A percentile compares a stretch with the other conserved stretches of the same genome.
Conservation (phyloP, 1,284 basidiomycete species). For the Rhodotorula sp. region DNA sequence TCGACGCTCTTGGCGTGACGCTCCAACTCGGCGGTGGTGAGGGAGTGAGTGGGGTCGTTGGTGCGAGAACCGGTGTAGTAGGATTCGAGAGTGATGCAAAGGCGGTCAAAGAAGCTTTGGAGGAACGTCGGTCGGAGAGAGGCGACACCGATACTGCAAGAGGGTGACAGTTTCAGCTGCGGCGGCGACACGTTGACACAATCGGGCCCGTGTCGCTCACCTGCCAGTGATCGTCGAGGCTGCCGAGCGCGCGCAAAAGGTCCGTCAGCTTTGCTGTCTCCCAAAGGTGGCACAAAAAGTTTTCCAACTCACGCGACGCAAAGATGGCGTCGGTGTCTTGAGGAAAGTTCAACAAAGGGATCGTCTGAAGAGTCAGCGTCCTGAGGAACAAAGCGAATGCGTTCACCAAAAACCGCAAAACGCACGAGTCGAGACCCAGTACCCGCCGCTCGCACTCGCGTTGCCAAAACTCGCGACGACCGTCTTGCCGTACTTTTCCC, state of each 20-base stretch:
- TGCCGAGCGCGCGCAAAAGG: not conserved
- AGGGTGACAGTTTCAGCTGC: not conserved
- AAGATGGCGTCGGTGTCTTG: conserved; percentile 36
- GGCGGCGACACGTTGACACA: not conserved
- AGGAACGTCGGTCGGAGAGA: conserved; percentile 51
- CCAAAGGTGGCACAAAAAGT: not conserved
- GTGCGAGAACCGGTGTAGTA: conserved; percentile 50
- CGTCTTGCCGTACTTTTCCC: conserved; percentile 48
- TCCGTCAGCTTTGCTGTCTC: no score
- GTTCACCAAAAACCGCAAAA: not conserved
- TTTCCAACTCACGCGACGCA: conserved; percentile 30
- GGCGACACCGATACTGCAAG: conserved; percentile 46
- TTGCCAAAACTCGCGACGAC: conserved; percentile 53
- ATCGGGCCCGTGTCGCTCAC: not conserved
- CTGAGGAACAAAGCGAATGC: not conserved
- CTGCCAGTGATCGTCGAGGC: conserved; percentile 52
- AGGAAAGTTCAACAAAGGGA: rapidly evolving
- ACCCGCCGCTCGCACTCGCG: conserved; percentile 50
- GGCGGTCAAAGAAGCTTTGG: conserved; percentile 50
- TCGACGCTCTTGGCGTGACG: conserved; percentile 48
- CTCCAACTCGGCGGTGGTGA: conserved; percentile 46
- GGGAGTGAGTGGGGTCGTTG: conserved; percentile 47
- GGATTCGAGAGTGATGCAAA: conserved; percentile 50
- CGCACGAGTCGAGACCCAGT: conserved; percentile 45
- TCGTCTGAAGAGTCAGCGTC: not conserved